Percentiles rank a stretch among this genome's conserved stretches.
phyloP scores from a whole-genome alignment of 192 early-diverging fungal genomes.

The Rhizophagus sp. region DNA sequence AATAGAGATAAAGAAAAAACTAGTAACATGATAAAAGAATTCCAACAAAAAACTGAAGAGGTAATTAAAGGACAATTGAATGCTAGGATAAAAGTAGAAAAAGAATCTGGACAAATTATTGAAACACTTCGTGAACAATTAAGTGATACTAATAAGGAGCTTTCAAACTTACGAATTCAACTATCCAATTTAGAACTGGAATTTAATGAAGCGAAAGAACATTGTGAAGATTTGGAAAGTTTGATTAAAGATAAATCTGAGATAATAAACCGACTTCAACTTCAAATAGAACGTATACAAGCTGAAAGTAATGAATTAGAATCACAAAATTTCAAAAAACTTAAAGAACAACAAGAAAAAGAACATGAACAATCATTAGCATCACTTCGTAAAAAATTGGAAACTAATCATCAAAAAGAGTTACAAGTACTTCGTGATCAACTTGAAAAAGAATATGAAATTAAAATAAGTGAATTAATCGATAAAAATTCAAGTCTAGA shows the following conservation, averaged over 20 bases:
- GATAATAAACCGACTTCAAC: neutral
- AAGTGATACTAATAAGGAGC: neutral
- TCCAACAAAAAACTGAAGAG: constrained; percentile 3
- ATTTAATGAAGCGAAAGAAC: neutral
- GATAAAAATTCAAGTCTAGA: neutral
- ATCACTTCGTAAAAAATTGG: neutral
- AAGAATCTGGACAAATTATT: neutral
- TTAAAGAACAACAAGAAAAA: constrained; percentile 1
- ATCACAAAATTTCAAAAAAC: neutral
- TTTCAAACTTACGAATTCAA: constrained; percentile 3
- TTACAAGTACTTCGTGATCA: constrained; percentile 7
- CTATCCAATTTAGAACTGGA: neutral
- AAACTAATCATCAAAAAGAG: constrained; percentile 1
- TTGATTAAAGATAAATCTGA: neutral
- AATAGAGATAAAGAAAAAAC: neutral
- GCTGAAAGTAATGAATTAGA: neutral
- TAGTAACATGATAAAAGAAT: neutral
- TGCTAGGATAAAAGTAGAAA: neutral
- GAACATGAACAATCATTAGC: neutral
- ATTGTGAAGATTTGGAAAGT: constrained; percentile 1
- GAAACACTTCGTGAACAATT: neutral
- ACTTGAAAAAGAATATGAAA: constrained; percentile 7
- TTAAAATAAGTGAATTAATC: neutral
- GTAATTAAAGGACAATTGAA: constrained; percentile 11
- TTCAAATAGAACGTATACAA: neutral